phyloP scores from a whole-genome alignment of 129 eudicot genomes.

The Erigeron canadensis region DNA sequence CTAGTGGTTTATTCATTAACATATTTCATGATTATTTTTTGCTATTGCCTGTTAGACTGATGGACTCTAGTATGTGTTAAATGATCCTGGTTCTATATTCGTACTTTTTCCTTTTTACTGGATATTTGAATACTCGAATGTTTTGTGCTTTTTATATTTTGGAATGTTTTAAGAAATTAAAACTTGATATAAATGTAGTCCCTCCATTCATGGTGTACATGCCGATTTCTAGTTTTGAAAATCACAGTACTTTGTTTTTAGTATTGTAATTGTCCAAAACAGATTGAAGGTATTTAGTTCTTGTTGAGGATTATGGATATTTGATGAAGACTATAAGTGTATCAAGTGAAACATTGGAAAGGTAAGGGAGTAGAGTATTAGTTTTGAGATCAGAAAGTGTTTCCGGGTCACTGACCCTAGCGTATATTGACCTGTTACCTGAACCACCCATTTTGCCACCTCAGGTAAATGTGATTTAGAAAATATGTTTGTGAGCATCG shows the following conservation, averaged over 20 bases:
- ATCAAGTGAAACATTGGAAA: background rate
- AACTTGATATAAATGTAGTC: too few species aligned
- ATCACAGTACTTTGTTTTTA: too few species aligned
- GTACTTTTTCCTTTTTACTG: too few species aligned
- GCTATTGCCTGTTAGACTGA: background rate
- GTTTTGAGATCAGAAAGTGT: too few species aligned
- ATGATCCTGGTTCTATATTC: background rate
- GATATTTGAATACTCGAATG: background rate
- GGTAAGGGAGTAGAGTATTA: too few species aligned
- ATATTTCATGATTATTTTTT: background rate
- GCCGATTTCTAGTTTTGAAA: too few species aligned
- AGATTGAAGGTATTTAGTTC: background rate
- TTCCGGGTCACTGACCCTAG: too few species aligned
- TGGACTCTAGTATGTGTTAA: background rate
- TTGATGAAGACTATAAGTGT: background rate
- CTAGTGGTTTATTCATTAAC: constrained; percentile 20
- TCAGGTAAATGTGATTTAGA: background rate
- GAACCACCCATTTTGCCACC: too few species aligned
- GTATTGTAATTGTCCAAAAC: background rate
- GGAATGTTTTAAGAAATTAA: background rate
- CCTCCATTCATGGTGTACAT: too few species aligned
- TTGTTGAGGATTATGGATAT: background rate
- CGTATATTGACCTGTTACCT: too few species aligned
- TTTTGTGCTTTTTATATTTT: background rate
- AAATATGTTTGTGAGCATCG: background rate